These are phyloP conservation scores for Chrysoporthe cubensis DNA, from an alignment of 2,329 filamentous ascomycete species.

Conservation along the genomic window DNA sequence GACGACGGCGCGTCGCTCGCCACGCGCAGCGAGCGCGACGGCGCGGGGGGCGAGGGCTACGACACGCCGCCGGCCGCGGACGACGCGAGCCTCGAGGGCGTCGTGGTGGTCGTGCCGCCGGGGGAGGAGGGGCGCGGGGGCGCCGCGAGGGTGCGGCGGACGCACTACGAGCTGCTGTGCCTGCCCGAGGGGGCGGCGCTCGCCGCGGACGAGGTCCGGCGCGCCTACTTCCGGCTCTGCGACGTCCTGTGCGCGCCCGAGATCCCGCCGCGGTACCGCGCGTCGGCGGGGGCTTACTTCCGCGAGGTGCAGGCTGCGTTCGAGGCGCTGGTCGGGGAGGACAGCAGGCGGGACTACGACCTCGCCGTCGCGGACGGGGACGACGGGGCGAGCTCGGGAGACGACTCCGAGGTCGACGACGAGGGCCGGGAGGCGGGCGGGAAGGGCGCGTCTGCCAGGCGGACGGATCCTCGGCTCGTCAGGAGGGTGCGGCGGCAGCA, in stretches of 20 bases:
- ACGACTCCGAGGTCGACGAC: constrained; percentile 45
- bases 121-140: neutral
- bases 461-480: neutral
- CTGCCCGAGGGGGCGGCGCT: constrained; percentile 41
- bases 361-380: constrained; percentile 42
- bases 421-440: constrained; percentile 32
- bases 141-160: constrained; percentile 4
- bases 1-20: constrained; percentile 52
- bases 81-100: constrained; percentile 17
- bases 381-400: constrained; percentile 53
- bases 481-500: constrained; percentile 19
- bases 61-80: constrained; percentile 32
- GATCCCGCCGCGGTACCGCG: constrained; percentile 45
- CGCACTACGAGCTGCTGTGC: constrained; percentile 49
- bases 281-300: constrained; percentile 46
- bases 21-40: constrained; percentile 35
- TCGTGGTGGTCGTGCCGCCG: constrained; percentile 22
- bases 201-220: constrained; percentile 38
- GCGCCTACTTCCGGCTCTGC: constrained; percentile 50
- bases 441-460: neutral
- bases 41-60: constrained; percentile 3
- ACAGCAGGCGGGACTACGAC: constrained; percentile 48
- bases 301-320: constrained; percentile 48
- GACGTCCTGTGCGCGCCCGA: constrained; percentile 49
- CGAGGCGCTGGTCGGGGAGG: constrained; percentile 51